A percentile compares a stretch with the other conserved stretches of the same genome.
Evolutionary conservation across 2,329 filamentous ascomycete genomes (phyloP).

Genomic region (Ceratocystis papillata): DNA sequence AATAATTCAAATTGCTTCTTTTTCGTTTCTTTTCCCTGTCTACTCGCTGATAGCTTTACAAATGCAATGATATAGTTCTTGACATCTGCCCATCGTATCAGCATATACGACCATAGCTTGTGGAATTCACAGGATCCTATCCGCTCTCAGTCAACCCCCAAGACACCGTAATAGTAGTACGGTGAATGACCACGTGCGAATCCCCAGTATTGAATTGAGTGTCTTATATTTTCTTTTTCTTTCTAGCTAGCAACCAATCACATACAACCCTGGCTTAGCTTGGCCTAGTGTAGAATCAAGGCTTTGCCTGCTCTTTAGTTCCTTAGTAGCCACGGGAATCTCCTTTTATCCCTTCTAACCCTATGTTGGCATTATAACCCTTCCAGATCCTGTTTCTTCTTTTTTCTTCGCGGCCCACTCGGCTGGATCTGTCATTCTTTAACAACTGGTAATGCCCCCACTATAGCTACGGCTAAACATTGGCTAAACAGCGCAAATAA

Average conservation of each 20-base stretch:
- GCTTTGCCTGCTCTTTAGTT: no score
- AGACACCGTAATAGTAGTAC: conserved; percentile 12
- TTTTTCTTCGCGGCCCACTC: not conserved
- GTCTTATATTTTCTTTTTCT: not conserved
- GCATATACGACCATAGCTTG: conserved; percentile 16
- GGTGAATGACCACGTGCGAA: conserved; percentile 13
- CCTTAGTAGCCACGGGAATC: no score
- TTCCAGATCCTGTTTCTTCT: no score
- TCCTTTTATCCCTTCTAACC: no score
- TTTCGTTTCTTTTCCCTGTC: not conserved
- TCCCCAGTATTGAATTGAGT: conserved; percentile 10
- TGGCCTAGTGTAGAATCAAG: no score
- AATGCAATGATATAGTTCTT: not conserved
- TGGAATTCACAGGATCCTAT: conserved; percentile 14
- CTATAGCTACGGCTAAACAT: not conserved
- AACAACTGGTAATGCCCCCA: not conserved
- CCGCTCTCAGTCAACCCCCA: conserved; percentile 19
- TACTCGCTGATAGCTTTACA: not conserved
- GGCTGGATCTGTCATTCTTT: not conserved
- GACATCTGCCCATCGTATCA: not conserved
- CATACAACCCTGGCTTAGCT: no score
- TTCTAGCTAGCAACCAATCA: not conserved
- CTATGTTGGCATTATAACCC: no score
- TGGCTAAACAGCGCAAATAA: not conserved
- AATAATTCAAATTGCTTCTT: not conserved